Base-by-base conservation (phyloP, 345 rosid genomes). In the Erucastrum elatum region DNA sequence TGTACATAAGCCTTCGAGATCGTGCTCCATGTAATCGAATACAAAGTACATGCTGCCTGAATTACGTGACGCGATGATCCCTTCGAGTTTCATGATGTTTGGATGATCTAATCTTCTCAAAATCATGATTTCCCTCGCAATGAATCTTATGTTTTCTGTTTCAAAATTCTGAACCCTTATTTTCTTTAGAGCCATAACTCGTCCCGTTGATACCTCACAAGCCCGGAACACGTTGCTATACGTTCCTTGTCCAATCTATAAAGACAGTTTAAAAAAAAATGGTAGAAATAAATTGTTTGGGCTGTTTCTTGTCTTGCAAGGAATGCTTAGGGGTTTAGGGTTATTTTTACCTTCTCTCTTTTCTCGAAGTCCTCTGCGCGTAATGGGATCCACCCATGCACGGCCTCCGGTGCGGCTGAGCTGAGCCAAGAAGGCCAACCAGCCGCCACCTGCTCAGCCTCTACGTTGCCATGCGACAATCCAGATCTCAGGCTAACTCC, bases 361-460 rank as follows among this genome's bases (percentile, higher is more conserved):
- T 89, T 91, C 87, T 88, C 90, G 64, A 75, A 91, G 81, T 88
- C 85, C 67, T 91, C 94, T 4, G 97, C 90, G 8, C 83, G 82
- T 59, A 87, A 53, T 70, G 94, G 94, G 55, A 86, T 84, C 97
- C 91, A 89, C 10, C 97, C 97, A 35, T 87, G 83, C 51, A 91
- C 86, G 53, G 94, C 94, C 72, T 89, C 94, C 3, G 84, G 84
- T 9, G 97, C 92, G 2, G 90, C 88, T 7, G 92, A 73, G 39
- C 87, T 89, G 29, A 91, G 90, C 94, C 97, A 91, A 5, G 91
- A 64, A 1, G 94, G 97, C 97, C 97, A 91, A 4, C 94, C 96
- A 35, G 90, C 94, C 4, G 92, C 90, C 26, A 85, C 81, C 78
- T 86, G 86, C 75, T 91, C 97, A 2, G 86, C 94, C 78, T 80